Base-by-base conservation (phyloP, 1,139 yeast genomes). In the Taphrina flavorubra region DNA sequence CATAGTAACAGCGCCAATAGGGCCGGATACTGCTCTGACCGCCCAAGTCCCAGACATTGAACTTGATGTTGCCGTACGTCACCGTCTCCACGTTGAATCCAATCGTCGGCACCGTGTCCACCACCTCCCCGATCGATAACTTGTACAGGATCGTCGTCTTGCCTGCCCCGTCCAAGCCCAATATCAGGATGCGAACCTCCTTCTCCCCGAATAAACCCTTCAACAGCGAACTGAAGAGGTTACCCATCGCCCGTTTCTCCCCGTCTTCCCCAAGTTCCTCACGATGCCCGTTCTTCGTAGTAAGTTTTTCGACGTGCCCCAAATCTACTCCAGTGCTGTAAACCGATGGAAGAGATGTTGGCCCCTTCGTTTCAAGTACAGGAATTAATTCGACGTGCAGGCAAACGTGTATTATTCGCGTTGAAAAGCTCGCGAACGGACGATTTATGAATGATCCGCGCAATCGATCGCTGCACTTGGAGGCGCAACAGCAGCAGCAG, bases 1-100 rank as follows among this genome's bases (percentile, higher is more conserved):
- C 90, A 78, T 94, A 94, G 79, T 94, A 94, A 78, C 98, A 94
- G 75, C 99, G 84, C 99, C 99, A 94, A 79, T 94, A 94, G 1
- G 99, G 98, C 75, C 99, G 84, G 74, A 94, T 94, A 34, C 96
- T 88, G 1, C 98, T 92, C 79, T 94, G 99, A 0, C 99, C 99
- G 71, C 99, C 99, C 73, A 94, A 84, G 81, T 94, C 79, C 89
- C 89, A 86, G 53, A 86, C 88, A 77, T 94, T 94, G 76, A 94
- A 86, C 65, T 96, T 92, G 74, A 94, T 84, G 78, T 94, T 94
- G 75, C 91, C 91, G 78, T 94, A 94, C 69, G 87, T 87, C 71
- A 94, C 82, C 0, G 99, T 94, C 77, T 94, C 99, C 56, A 94
- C 99, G 77, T 94, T 94, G 83, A 94, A 94, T 6, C 99, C 99